phyloP scores from a whole-genome alignment of 1,284 basidiomycete species.

The Trichosporon faecale region DNA sequence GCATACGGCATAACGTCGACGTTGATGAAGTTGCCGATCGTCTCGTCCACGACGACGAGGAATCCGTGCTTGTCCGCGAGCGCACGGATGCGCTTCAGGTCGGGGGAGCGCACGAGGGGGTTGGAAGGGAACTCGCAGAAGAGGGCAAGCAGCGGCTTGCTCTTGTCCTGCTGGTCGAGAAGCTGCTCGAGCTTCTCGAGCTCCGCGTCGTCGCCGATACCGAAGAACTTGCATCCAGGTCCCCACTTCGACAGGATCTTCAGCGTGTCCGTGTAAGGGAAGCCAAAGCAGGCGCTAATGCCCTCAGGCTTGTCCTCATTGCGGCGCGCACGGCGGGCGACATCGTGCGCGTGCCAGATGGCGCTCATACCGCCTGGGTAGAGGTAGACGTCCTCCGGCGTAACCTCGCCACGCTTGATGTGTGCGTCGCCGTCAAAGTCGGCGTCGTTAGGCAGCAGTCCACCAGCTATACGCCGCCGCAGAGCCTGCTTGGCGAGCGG shows the following conservation, averaged over 20 bases:
- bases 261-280: slow-evolving; percentile 96
- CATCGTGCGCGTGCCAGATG: slow-evolving; percentile 85
- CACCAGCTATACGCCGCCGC: slow-evolving; percentile 82
- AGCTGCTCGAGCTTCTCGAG: slow-evolving; percentile 69
- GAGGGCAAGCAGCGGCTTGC: slow-evolving; percentile 51
- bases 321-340: slow-evolving; percentile 58
- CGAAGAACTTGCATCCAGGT: slow-evolving; percentile 86
- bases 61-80: slow-evolving; percentile 89
- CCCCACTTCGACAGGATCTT: slow-evolving; percentile 98
- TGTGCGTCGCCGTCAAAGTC: slow-evolving; percentile 45
- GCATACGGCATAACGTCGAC: slow-evolving; percentile 86
- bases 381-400: slow-evolving; percentile 83
- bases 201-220: slow-evolving; percentile 72
- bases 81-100: slow-evolving; percentile 71
- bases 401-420: slow-evolving; percentile 53
- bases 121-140: slow-evolving; percentile 91
- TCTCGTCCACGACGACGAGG: slow-evolving; percentile 89
- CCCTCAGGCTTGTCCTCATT: slow-evolving; percentile 53
- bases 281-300: slow-evolving; percentile 93
- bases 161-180: slow-evolving; percentile 53
- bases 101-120: slow-evolving; percentile 78
- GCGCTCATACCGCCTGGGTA: slow-evolving; percentile 87
- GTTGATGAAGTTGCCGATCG: slow-evolving; percentile 93
- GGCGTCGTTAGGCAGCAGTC: slow-evolving; percentile 64
- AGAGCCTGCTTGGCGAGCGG: slow-evolving; percentile 79